Evolutionary conservation across 2,329 filamentous ascomycete genomes (phyloP).

Genomic region (Penicillium sp.): DNA sequence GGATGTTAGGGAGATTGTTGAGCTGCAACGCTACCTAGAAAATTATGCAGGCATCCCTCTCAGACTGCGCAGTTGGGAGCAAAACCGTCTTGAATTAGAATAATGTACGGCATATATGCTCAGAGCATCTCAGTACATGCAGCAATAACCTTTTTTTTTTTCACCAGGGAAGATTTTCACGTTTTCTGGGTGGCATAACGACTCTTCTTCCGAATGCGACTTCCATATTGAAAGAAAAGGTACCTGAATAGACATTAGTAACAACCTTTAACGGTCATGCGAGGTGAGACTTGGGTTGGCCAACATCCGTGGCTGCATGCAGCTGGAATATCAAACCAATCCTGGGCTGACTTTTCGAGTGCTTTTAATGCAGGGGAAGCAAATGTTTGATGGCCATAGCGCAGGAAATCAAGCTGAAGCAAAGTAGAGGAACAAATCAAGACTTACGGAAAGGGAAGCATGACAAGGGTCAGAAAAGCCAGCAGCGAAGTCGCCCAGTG

Average conservation of each 20-base stretch:
- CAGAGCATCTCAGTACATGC: background rate
- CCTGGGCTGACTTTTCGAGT: background rate
- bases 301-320: conserved; percentile 1
- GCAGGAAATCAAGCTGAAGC: background rate
- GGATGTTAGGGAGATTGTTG: conserved; percentile 1
- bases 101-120: conserved; percentile 2
- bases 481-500: conserved; percentile 49
- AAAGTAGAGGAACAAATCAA: conserved; percentile 1
- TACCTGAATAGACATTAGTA: conserved; percentile 31
- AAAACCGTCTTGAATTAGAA: background rate
- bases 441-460: conserved; percentile 49
- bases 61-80: background rate
- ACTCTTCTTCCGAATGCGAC: conserved; percentile 42
- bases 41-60: conserved; percentile 6
- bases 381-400: conserved; percentile 8
- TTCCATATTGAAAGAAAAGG: conserved; percentile 46
- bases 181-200: conserved; percentile 36
- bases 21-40: conserved; percentile 3
- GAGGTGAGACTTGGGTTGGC: background rate
- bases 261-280: background rate
- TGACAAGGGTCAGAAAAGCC: conserved; percentile 45
- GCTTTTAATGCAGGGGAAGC: conserved; percentile 13
- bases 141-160: background rate
- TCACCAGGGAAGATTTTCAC: conserved; percentile 8
- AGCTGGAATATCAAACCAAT: conserved; percentile 1